Conservation (phyloP, 371 early-diverging fungal species). For the Mucor sp. region DNA sequence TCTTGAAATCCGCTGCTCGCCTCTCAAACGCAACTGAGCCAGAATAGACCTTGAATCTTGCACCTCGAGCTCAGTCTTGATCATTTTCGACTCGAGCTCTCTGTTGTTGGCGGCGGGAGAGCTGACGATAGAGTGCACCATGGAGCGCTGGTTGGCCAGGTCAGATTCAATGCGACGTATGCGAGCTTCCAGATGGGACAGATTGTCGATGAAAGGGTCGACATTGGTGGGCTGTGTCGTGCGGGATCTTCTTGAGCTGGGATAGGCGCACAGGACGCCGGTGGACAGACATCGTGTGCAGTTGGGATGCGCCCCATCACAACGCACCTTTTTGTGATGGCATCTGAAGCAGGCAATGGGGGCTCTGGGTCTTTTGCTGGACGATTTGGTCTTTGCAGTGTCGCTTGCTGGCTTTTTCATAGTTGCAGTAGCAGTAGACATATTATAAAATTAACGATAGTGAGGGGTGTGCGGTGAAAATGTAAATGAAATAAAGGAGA, state of each 20-base stretch:
- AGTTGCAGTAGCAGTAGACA: not conserved
- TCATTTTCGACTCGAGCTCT: conserved; percentile 18
- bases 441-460: conserved; percentile 1
- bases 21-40: conserved; percentile 45
- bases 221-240: conserved; percentile 48
- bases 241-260: conserved; percentile 45
- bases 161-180: conserved; percentile 47
- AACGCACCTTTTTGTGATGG: conserved; percentile 47
- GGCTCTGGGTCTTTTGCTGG: conserved; percentile 33
- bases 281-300: conserved; percentile 44
- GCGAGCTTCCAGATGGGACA: conserved; percentile 42
- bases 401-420: not conserved
- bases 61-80: conserved; percentile 46
- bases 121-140: conserved; percentile 29
- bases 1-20: conserved; percentile 44
- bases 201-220: conserved; percentile 49
- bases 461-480: not conserved
- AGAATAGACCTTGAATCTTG: conserved; percentile 49
- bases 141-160: conserved; percentile 35
- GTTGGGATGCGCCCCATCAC: conserved; percentile 47
- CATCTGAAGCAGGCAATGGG: conserved; percentile 39
- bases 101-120: not conserved
- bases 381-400: conserved; percentile 1
- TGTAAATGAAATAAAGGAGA: conserved; percentile 2
- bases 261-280: conserved; percentile 46